Base-by-base conservation (phyloP, 768 basidiomycete genomes). In the Russula foetens region DNA sequence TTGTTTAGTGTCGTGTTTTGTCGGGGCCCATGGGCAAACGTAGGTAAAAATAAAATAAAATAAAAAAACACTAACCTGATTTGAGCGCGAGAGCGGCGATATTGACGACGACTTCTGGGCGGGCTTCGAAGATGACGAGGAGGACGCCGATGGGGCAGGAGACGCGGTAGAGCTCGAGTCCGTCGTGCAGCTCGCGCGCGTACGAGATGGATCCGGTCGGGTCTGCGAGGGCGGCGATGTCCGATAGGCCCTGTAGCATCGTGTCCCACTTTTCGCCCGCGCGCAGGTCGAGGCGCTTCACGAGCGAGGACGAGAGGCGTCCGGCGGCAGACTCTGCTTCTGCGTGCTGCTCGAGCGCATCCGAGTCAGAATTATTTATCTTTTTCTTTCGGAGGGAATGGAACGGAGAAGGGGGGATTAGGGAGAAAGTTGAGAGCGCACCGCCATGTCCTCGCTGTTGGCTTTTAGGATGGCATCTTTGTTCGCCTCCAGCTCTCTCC, bases 61-160 rank as follows among this genome's bases (percentile, higher is more conserved):
- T 12, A 24, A n/a, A 21, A 19, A 46, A 17, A 19, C 14, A 48
- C 49, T 23, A 62, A 92, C 96, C 96, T 31, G 94, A 97, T 73
- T 98, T 99, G 70, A 99, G 90, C 1, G 97, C 96, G 69, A 98
- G 76, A 0, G 94, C 83, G 6, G 97, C 92, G 64, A 99, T 98
- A 71, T 98, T 98, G 43, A 98, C 90, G 26, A 98, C 92, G 14
- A 99, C 96, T 71, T 99, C 97, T 1, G 97, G 97, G 29, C 96
- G 81, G 3, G 96, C 90, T 72, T 98, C 97, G 67, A 99, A 99
- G 62, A 99, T 96, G 63, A 98, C 92, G 53, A 99, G 79, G 14
- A 99, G 77, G 1, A 97, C 94, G 23, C 97, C 97, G 63, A 99
- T 95, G 0, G 97, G 95, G 69, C 96, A 98, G 0, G 96, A 90